Percentiles rank a stretch among this genome's conserved stretches.
phyloP scores from a whole-genome alignment of 805 yeast species.

The Candida palmyrensis region DNA sequence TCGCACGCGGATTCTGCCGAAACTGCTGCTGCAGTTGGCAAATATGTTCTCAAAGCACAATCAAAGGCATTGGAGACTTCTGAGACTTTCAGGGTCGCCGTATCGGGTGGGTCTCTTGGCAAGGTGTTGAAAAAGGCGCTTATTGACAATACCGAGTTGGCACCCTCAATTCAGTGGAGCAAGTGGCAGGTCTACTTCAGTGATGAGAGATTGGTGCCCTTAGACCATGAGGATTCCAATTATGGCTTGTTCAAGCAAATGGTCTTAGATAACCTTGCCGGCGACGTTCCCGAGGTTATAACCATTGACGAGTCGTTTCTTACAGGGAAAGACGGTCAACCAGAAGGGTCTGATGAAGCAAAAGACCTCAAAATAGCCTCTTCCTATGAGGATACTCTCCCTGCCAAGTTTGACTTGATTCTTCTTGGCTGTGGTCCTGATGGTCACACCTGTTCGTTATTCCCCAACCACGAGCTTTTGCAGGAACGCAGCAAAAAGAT shows the following conservation, averaged over 20 bases:
- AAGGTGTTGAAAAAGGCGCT: constrained; percentile 65
- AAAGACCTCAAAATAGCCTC: constrained; percentile 49
- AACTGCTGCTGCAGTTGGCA: constrained; percentile 65
- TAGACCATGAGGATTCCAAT: constrained; percentile 80
- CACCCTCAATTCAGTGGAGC: constrained; percentile 52
- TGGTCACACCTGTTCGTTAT: constrained; percentile 91
- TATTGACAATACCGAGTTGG: constrained; percentile 47
- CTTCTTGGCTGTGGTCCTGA: constrained; percentile 93
- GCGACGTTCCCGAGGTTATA: constrained; percentile 47
- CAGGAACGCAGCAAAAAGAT: constrained; percentile 48
- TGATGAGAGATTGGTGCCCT: constrained; percentile 87
- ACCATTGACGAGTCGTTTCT: constrained; percentile 63
- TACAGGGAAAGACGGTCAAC: constrained; percentile 42
- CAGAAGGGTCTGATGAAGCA: constrained; percentile 41
- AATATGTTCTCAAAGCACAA: constrained; percentile 57
- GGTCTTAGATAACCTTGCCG: constrained; percentile 47
- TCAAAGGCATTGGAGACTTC: constrained; percentile 47
- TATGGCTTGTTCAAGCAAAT: constrained; percentile 69
- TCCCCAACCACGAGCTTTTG: constrained; percentile 76
- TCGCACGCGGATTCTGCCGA: constrained; percentile 50
- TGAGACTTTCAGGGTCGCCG: constrained; percentile 62
- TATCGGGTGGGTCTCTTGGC: constrained; percentile 89
- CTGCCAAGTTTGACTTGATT: constrained; percentile 57
- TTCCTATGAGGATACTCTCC: constrained; percentile 57
- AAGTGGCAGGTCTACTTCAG: constrained; percentile 81